These are phyloP conservation scores for Hypoxylon sp. DNA, from an alignment of 2,329 filamentous ascomycete species.

Conservation along the genomic window DNA sequence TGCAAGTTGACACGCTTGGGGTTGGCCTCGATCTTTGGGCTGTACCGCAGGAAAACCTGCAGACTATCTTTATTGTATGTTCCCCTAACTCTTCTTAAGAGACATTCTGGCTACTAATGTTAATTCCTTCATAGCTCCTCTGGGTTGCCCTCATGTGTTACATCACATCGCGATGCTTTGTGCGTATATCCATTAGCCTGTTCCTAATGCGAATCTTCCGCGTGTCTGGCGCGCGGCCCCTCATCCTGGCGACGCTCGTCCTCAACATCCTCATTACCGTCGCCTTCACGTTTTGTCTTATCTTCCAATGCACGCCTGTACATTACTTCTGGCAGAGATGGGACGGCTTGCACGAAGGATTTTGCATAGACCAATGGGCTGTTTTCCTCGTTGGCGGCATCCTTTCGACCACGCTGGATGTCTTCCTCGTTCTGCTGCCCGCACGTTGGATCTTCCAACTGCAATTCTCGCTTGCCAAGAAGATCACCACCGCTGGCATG, in stretches of 20 bases:
- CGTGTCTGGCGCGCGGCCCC: not conserved
- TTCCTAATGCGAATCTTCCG: conserved; percentile 5
- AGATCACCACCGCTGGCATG: not conserved
- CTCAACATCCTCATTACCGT: conserved; percentile 26
- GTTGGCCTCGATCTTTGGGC: conserved; percentile 7
- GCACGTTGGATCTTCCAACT: conserved; percentile 5
- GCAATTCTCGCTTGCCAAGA: not conserved
- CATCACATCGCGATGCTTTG: not conserved
- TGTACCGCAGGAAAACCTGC: conserved; percentile 5
- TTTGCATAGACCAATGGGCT: conserved; percentile 20
- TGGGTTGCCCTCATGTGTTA: not conserved
- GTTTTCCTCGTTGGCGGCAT: conserved; percentile 1
- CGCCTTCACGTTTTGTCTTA: conserved; percentile 20
- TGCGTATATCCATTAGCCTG: conserved; percentile 3
- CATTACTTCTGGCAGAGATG: conserved; percentile 30
- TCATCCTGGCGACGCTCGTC: conserved; percentile 5
- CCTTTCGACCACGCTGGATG: conserved; percentile 1
- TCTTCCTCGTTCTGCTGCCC: conserved; percentile 6
- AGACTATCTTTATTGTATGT: not conserved
- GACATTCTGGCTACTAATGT: not conserved
- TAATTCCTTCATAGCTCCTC: not conserved
- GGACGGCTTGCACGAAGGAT: conserved; percentile 28
- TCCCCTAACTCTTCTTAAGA: not conserved
- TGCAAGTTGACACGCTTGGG: conserved; percentile 2
- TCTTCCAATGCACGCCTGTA: conserved; percentile 35